Evolutionary conservation across 495 filamentous ascomycete species (phyloP).

Genomic region (Hypoxylon subgilvum): DNA sequence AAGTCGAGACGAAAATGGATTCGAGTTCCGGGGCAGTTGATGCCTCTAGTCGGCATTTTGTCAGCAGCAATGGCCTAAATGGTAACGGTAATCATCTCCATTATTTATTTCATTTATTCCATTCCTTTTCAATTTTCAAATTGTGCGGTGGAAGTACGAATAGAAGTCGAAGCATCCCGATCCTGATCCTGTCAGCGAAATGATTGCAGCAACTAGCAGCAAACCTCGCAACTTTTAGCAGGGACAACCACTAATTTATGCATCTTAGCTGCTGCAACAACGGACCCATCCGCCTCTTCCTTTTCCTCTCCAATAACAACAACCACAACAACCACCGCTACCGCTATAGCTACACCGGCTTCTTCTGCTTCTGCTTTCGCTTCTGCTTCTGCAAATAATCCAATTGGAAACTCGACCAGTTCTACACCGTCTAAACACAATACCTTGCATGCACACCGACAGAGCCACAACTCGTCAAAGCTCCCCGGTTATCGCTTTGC

Average conservation of each 20-base stretch:
- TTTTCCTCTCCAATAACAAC: conserved; percentile 29
- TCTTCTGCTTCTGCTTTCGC: conserved; percentile 1
- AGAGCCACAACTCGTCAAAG: conserved; percentile 57
- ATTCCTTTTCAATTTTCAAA: neutral
- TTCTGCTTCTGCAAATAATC: conserved; percentile 4
- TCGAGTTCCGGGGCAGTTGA: conserved; percentile 14
- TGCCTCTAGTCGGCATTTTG: conserved; percentile 15
- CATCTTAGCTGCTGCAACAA: conserved; percentile 25
- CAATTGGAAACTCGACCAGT: conserved; percentile 18
- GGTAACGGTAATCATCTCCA: conserved; percentile 6
- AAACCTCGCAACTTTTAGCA: neutral
- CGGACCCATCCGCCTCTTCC: conserved; percentile 33
- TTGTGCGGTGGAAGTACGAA: conserved; percentile 1
- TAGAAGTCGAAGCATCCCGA: neutral
- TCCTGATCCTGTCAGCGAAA: neutral
- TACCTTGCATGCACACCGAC: conserved; percentile 52
- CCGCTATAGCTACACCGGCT: conserved; percentile 18
- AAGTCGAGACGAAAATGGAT: conserved; percentile 29
- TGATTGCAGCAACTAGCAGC: neutral
- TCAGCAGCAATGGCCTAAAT: conserved; percentile 12
- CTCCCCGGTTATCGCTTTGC: conserved; percentile 57
- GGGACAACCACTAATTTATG: conserved; percentile 27
- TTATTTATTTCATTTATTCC: conserved; percentile 11
- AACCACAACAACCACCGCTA: conserved; percentile 6
- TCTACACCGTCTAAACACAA: conserved; percentile 37